Percentiles rank a stretch among this genome's conserved stretches.
Evolutionary conservation across 1,139 yeast genomes (phyloP).

Genomic region (Taphrina communis): DNA sequence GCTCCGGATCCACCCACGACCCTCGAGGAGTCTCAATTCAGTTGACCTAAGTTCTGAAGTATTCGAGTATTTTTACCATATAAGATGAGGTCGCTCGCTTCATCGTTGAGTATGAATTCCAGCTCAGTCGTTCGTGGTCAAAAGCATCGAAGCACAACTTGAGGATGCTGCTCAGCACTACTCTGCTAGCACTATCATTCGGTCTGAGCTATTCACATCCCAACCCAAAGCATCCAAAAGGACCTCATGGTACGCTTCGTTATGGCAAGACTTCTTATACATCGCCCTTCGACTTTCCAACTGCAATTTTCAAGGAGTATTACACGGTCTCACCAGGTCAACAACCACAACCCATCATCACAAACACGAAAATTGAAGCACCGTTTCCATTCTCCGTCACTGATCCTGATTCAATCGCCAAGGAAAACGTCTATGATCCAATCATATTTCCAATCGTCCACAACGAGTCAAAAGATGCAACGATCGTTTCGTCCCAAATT

Average conservation of each 20-base stretch:
- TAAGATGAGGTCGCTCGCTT: too few species aligned
- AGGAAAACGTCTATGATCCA: not conserved
- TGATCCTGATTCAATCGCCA: conserved; percentile 4
- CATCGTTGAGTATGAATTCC: not conserved
- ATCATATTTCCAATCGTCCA: not conserved
- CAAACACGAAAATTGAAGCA: not conserved
- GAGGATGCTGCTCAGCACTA: not conserved
- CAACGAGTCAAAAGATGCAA: not conserved
- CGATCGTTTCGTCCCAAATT: not conserved
- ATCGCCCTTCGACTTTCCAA: conserved; percentile 18
- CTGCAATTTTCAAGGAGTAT: not conserved
- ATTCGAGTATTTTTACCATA: not conserved
- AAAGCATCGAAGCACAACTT: not conserved
- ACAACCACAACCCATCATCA: conserved; percentile 27
- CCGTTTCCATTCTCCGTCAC: conserved; percentile 13
- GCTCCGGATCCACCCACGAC: not conserved
- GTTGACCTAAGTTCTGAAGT: not conserved
- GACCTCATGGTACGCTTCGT: conserved; percentile 10
- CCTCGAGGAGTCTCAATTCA: not conserved
- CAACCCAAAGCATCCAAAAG: not conserved
- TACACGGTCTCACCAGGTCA: conserved; percentile 16
- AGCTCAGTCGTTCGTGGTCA: not conserved
- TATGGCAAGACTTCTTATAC: conserved; percentile 16
- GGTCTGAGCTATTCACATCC: not conserved
- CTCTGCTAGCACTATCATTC: not conserved